Conservation (phyloP, 345 rosid genomes). For the Cardamine occulta region DNA sequence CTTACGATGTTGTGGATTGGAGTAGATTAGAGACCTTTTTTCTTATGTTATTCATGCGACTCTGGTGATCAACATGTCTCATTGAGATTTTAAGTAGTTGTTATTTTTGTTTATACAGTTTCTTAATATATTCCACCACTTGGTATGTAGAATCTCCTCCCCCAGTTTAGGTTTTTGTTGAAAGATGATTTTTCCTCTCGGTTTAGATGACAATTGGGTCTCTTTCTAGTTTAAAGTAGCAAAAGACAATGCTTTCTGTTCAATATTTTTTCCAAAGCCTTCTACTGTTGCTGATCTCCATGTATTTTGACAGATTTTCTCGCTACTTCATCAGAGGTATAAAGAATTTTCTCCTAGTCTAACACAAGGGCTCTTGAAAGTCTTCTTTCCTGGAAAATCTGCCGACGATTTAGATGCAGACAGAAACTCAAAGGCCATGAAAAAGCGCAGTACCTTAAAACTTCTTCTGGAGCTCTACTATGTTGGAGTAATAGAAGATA, state of each 20-base stretch:
- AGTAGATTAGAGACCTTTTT: not conserved
- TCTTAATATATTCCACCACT: slow-evolving; percentile 1
- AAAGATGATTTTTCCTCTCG: not conserved
- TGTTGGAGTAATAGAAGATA: slow-evolving; percentile 91
- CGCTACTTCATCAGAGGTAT: slow-evolving; percentile 97
- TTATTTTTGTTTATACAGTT: slow-evolving; percentile 10
- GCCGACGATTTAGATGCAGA: slow-evolving; percentile 88
- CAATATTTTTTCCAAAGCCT: slow-evolving; percentile 6
- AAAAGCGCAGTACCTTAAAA: slow-evolving; percentile 91
- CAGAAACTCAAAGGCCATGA: slow-evolving; percentile 87
- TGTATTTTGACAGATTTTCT: slow-evolving; percentile 72
- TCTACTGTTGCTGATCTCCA: slow-evolving; percentile 27
- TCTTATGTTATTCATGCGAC: slow-evolving; percentile 7
- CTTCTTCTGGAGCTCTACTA: slow-evolving; percentile 91
- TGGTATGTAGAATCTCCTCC: not conserved
- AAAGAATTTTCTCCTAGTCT: slow-evolving; percentile 90
- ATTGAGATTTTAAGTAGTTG: slow-evolving; percentile 3
- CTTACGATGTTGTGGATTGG: slow-evolving; percentile 1
- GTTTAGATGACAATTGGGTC: not conserved
- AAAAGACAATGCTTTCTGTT: not conserved
- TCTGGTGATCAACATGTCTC: slow-evolving; percentile 9
- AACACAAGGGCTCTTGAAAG: slow-evolving; percentile 82
- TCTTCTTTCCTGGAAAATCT: slow-evolving; percentile 93
- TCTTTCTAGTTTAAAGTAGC: slow-evolving; percentile 1
- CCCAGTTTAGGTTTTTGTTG: slow-evolving; percentile 8